Conservation (phyloP, 495 filamentous ascomycete genomes). For the Daldinia bambusicola region DNA sequence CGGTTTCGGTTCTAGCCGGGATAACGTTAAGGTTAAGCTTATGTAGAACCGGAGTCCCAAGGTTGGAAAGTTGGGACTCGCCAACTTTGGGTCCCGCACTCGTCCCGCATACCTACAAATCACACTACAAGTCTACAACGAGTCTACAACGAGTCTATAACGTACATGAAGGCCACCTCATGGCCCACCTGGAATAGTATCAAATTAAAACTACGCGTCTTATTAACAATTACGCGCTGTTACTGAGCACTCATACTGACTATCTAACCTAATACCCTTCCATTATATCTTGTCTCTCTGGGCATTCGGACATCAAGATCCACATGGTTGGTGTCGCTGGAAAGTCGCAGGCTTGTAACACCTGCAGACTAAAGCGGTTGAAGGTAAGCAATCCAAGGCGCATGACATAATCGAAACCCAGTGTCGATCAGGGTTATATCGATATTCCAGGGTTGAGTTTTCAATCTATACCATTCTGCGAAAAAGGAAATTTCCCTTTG, state of each 20-base stretch:
- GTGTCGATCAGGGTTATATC: background rate
- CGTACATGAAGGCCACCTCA: background rate
- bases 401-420: background rate
- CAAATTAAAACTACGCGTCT: background rate
- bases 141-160: background rate
- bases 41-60: background rate
- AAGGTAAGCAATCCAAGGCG: constrained; percentile 43
- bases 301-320: background rate
- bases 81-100: background rate
- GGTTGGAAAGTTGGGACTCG: no score
- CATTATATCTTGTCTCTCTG: background rate
- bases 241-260: background rate
- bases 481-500: background rate
- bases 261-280: background rate
- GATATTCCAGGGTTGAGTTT: constrained; percentile 1
- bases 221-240: background rate
- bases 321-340: constrained; percentile 60
- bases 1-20: background rate
- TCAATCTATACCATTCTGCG: background rate
- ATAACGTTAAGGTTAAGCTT: background rate
- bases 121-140: no score
- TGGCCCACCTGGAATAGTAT: background rate
- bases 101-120: no score
- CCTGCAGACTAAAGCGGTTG: constrained; percentile 56
- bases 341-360: constrained; percentile 59